Evolutionary conservation across 768 basidiomycete species (phyloP).

Genomic region (Daedaleopsis sinensis): DNA sequence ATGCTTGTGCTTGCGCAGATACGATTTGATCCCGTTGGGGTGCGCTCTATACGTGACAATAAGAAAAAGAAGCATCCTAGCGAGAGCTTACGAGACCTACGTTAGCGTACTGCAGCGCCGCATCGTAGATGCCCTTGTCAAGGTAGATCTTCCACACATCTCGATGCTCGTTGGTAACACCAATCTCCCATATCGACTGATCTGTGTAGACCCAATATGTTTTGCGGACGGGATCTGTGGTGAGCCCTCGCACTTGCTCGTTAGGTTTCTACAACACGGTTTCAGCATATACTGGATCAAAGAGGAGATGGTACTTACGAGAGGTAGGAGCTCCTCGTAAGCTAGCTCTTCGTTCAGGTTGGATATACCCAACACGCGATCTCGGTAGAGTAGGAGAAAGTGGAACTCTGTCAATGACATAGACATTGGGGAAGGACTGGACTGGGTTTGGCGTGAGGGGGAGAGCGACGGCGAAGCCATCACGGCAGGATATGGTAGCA

Average conservation of each 20-base stretch:
- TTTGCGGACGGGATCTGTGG: conserved; percentile 82
- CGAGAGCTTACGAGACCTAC: conserved; percentile 40
- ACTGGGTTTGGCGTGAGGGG: conserved; percentile 27
- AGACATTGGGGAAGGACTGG: conserved; percentile 61
- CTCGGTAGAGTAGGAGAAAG: conserved; percentile 81
- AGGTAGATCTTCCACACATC: conserved; percentile 95
- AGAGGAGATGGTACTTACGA: conserved; percentile 48
- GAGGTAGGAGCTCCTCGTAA: conserved; percentile 81
- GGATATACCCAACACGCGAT: conserved; percentile 77
- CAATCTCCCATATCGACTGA: conserved; percentile 85
- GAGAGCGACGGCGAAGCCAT: conserved; percentile 36
- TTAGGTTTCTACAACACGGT: conserved; percentile 59
- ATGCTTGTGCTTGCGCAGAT: conserved; percentile 78
- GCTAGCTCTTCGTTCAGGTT: conserved; percentile 78
- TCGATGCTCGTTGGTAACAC: conserved; percentile 84
- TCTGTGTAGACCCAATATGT: conserved; percentile 97
- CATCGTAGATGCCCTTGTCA: conserved; percentile 74
- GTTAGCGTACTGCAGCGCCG: conserved; percentile 81
- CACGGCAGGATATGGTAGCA: conserved; percentile 72
- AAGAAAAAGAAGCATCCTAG: neutral
- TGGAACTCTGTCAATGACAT: conserved; percentile 91
- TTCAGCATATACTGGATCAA: neutral
- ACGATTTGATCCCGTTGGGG: conserved; percentile 84
- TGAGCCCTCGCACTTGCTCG: conserved; percentile 73
- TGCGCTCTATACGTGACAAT: conserved; percentile 62